Evolutionary conservation across 176 grass and related monocot genomes (phyloP).

Genomic region (Carex scoparia): DNA sequence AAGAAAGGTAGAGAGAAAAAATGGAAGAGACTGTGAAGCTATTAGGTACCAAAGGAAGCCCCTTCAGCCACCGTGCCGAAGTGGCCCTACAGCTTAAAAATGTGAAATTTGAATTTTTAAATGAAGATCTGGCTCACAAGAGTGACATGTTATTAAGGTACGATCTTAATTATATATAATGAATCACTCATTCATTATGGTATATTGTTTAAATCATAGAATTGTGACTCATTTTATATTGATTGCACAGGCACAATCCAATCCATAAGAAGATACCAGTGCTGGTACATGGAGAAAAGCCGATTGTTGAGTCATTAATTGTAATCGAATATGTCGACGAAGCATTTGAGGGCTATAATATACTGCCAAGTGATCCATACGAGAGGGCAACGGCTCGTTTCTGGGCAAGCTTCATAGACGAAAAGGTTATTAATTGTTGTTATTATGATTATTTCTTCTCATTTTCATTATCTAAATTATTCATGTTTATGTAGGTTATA

Average conservation of each 20-base stretch:
- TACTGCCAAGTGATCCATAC: conserved; percentile 29
- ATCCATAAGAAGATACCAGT: conserved; percentile 47
- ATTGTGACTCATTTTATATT: neutral
- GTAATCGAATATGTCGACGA: conserved; percentile 47
- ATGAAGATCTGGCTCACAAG: conserved; percentile 39
- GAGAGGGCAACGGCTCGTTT: conserved; percentile 31
- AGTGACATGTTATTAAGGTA: conserved; percentile 30
- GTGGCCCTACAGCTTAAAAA: conserved; percentile 29
- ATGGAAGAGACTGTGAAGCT: conserved; percentile 35
- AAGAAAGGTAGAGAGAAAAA: neutral
- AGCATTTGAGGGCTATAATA: conserved; percentile 5
- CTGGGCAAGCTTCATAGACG: conserved; percentile 36
- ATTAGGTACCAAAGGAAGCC: conserved; percentile 28
- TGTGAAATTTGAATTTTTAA: conserved; percentile 31
- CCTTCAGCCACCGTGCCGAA: conserved; percentile 11
- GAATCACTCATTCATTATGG: neutral
- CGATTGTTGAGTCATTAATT: conserved; percentile 34
- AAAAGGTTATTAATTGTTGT: conserved; percentile 18
- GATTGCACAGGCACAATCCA: conserved; percentile 26
- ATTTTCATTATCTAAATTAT: too few species aligned
- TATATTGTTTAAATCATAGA: neutral
- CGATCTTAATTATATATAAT: neutral
- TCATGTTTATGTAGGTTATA: neutral
- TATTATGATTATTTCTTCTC: too few species aligned
- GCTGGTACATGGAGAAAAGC: conserved; percentile 33